These are phyloP conservation scores for Candida dendrica DNA, from an alignment of 805 yeast species.

Conservation along the genomic window DNA sequence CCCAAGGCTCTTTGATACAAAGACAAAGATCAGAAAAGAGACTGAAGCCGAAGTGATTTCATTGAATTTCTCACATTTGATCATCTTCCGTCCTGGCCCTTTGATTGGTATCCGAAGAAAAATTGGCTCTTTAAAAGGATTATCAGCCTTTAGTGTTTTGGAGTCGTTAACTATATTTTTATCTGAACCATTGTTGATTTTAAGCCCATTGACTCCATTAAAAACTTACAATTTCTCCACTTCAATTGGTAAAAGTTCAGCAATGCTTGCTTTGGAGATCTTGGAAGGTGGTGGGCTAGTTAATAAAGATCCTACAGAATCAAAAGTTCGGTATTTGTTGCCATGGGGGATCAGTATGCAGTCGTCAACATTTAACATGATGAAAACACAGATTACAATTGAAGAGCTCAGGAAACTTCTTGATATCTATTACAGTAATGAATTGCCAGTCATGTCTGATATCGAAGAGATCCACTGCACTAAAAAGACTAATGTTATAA, in stretches of 20 bases:
- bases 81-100: not conserved
- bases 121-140: not conserved
- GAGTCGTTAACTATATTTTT: not conserved
- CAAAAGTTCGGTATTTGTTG: not conserved
- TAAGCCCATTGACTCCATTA: not conserved
- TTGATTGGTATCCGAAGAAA: conserved; percentile 1
- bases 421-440: not conserved
- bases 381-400: not conserved
- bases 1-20: not conserved
- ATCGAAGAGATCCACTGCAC: not conserved
- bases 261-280: not conserved
- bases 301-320: too few species aligned
- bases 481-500: too few species aligned
- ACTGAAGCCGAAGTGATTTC: not conserved
- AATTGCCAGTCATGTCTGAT: not conserved
- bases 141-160: not conserved
- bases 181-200: not conserved
- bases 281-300: too few species aligned
- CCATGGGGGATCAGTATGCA: not conserved
- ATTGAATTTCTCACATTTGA: not conserved
- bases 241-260: not conserved
- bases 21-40: not conserved
- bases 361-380: not conserved
- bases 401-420: not conserved
- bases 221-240: not conserved